Base-by-base conservation (phyloP, 1,284 basidiomycete genomes). In the Agaricales sp. region DNA sequence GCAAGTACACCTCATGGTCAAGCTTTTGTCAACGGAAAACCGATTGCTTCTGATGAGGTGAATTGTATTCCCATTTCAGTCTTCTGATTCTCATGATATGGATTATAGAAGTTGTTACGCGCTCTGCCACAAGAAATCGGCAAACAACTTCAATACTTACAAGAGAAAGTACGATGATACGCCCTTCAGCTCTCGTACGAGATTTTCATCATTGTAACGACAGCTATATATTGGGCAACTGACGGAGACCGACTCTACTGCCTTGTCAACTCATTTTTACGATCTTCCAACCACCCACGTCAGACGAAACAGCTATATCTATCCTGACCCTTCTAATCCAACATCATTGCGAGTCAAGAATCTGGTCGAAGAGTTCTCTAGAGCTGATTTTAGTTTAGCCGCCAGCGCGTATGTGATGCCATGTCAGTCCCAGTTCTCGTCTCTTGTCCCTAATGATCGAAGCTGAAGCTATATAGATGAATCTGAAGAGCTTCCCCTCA, bases 11-110 rank as follows among this genome's bases (percentile, higher is more conserved):
- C 67, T 1, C 62, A 62, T 4, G 86, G 85, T 2, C 81, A 87
- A 61, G 76, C 70, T 20, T 95, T 97, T 62, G 71, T 97, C 57
- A 98, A 98, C 58, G 95, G 95, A 13, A 91, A 86, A 58, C 77
- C 88, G 59, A 74, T 83, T 24, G 66, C 75, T 3, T 66, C 90
- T 52, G 75, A 78, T 54, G 84, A 87, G 51, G 91, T 92, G 54
- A 59, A 83, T 68, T 21, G 3, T 43, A 23, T 39, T 14, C 20
- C 16, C 4, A n/a, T 46, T 25, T 44, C 23, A 41, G 35, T 43
- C 39, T 14, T 41, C 35, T 45, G 25, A 41, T 50, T 22, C 53
- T 52, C 22, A 47, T 45, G 23, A 39, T 45, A 24, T 22, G 48
- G 23, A 24, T 51, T n/a, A 19, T 58, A 93, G 85, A 75, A 76